Percentiles rank a stretch among this genome's conserved stretches.
phyloP scores from a whole-genome alignment of 345 rosid species.

The Psidium friedrichsthalianum region DNA sequence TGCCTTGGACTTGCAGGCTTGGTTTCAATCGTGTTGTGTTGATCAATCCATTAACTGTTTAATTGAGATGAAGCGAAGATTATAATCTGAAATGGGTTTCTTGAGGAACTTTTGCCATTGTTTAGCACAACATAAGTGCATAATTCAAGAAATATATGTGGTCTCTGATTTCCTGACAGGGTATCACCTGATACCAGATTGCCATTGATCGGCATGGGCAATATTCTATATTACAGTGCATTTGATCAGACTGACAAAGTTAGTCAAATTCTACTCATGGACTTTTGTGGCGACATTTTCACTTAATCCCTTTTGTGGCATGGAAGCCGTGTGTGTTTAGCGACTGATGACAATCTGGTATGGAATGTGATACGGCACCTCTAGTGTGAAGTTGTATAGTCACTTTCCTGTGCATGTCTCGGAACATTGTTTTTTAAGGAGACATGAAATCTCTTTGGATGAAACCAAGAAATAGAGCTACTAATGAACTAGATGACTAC shows the following conservation, averaged over 20 bases:
- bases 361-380: background rate
- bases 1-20: background rate
- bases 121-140: background rate
- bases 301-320: background rate
- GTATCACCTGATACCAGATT: background rate
- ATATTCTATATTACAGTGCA: background rate
- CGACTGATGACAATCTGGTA: background rate
- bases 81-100: background rate
- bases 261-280: background rate
- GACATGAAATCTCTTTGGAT: background rate
- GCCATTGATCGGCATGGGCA: background rate
- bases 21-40: background rate
- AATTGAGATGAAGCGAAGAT: background rate
- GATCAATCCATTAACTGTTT: background rate
- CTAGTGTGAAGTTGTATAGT: background rate
- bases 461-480: background rate
- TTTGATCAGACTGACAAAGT: background rate
- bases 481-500: background rate
- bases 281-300: background rate
- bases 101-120: background rate
- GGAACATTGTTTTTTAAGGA: background rate
- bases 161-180: background rate
- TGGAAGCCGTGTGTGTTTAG: background rate
- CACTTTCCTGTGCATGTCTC: background rate
- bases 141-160: background rate